Evolutionary conservation across 2,329 filamentous ascomycete genomes (phyloP).

Genomic region (Ophiostoma piceae): DNA sequence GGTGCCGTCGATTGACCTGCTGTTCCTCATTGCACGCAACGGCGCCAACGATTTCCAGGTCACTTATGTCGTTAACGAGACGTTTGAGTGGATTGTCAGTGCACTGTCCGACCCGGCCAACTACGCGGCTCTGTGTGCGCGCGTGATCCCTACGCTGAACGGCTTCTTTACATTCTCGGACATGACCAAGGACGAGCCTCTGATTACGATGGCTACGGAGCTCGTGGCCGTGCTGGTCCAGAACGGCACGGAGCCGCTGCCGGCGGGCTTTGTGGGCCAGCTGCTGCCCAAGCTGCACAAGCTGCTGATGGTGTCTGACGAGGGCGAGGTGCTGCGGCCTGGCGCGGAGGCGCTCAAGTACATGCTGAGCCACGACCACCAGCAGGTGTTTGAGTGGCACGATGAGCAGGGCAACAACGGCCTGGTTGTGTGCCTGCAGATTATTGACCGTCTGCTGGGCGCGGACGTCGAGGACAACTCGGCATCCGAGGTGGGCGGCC

Average conservation of each 20-base stretch:
- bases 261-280: slow-evolving; percentile 75
- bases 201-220: slow-evolving; percentile 81
- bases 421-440: slow-evolving; percentile 80
- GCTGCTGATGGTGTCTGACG: slow-evolving; percentile 74
- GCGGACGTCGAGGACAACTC: slow-evolving; percentile 84
- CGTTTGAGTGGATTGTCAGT: slow-evolving; percentile 81
- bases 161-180: slow-evolving; percentile 85
- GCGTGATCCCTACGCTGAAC: slow-evolving; percentile 80
- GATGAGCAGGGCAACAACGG: slow-evolving; percentile 76
- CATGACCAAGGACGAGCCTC: slow-evolving; percentile 74
- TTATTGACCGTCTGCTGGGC: slow-evolving; percentile 85
- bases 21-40: slow-evolving; percentile 85
- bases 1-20: slow-evolving; percentile 67
- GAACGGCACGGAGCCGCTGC: slow-evolving; percentile 77
- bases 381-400: slow-evolving; percentile 83
- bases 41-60: slow-evolving; percentile 89
- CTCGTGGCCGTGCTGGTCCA: slow-evolving; percentile 75
- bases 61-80: slow-evolving; percentile 78
- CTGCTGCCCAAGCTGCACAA: slow-evolving; percentile 82
- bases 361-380: slow-evolving; percentile 81
- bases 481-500: slow-evolving; percentile 89
- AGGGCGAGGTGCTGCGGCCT: slow-evolving; percentile 82
- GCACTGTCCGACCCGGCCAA: slow-evolving; percentile 61
- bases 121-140: slow-evolving; percentile 74
- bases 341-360: slow-evolving; percentile 83